A percentile compares a stretch with the other conserved stretches of the same genome.
phyloP scores from a whole-genome alignment of 1,139 yeast genomes.

The Suhomyces bokatorum region DNA sequence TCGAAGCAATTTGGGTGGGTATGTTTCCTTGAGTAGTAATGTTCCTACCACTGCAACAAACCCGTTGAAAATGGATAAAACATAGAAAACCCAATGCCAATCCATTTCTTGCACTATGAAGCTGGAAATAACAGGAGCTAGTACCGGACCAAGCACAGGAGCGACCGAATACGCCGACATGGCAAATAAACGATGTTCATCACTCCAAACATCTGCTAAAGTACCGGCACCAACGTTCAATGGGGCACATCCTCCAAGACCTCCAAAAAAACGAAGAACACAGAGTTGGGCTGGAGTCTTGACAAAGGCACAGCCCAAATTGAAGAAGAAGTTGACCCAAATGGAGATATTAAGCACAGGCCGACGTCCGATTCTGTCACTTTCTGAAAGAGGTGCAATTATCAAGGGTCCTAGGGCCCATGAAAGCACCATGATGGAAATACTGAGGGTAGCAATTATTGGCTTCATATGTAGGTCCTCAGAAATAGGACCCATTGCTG shows the following conservation, averaged over 20 bases:
- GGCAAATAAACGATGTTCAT: conserved; percentile 53
- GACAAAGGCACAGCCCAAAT: conserved; percentile 58
- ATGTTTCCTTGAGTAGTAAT: conserved; percentile 53
- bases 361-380: conserved; percentile 50
- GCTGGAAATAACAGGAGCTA: conserved; percentile 37
- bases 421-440: conserved; percentile 59
- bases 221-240: conserved; percentile 73
- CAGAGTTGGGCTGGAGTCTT: conserved; percentile 55
- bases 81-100: conserved; percentile 68
- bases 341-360: conserved; percentile 53
- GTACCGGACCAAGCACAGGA: conserved; percentile 47
- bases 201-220: conserved; percentile 60
- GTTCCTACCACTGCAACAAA: conserved; percentile 46
- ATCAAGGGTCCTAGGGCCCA: conserved; percentile 65
- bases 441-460: conserved; percentile 48
- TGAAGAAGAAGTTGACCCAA: conserved; percentile 52
- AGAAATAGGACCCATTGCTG: conserved; percentile 53
- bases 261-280: conserved; percentile 60
- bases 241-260: conserved; percentile 66
- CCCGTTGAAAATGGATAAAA: conserved; percentile 57
- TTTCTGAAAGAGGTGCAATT: conserved; percentile 62
- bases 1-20: conserved; percentile 54
- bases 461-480: conserved; percentile 40
- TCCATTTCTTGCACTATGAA: conserved; percentile 27
- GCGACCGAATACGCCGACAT: conserved; percentile 61